These are phyloP conservation scores for Cryptococcus sp. DNA, from an alignment of 1,284 basidiomycete species.

Conservation along the genomic window DNA sequence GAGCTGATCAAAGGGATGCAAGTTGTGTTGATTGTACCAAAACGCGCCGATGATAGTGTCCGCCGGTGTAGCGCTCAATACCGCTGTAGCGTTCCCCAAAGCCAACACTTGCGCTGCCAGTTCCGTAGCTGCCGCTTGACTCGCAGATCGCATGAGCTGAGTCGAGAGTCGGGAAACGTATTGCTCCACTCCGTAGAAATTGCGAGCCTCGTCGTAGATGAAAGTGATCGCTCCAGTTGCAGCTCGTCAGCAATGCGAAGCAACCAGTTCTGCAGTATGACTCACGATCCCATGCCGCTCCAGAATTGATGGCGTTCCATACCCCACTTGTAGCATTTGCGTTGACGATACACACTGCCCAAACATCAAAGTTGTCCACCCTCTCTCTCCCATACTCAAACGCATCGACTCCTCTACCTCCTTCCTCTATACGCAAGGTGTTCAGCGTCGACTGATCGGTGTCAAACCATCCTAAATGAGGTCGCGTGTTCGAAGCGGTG, in stretches of 20 bases:
- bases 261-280: not conserved
- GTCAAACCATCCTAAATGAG: constrained; percentile 23
- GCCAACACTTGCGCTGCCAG: constrained; percentile 21
- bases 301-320: constrained; percentile 24
- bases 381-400: constrained; percentile 24
- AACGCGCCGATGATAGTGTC: constrained; percentile 24
- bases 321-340: constrained; percentile 37
- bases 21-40: constrained; percentile 27
- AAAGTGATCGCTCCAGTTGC: constrained; percentile 33
- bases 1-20: constrained; percentile 36
- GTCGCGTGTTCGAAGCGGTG: constrained; percentile 1
- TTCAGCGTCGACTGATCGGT: constrained; percentile 10
- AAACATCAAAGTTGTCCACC: constrained; percentile 35
- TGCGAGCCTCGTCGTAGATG: constrained; percentile 35
- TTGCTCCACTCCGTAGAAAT: constrained; percentile 37
- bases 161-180: constrained; percentile 26
- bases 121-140: constrained; percentile 14
- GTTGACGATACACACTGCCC: constrained; percentile 34
- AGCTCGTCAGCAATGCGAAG: not conserved
- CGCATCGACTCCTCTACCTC: constrained; percentile 21
- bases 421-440: constrained; percentile 10
- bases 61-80: constrained; percentile 15
- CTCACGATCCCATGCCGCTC: constrained; percentile 27
- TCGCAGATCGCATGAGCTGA: constrained; percentile 20
- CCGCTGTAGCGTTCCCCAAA: constrained; percentile 15